Conservation (phyloP, 2,329 filamentous ascomycete species). For the Trichoderma sp. region DNA sequence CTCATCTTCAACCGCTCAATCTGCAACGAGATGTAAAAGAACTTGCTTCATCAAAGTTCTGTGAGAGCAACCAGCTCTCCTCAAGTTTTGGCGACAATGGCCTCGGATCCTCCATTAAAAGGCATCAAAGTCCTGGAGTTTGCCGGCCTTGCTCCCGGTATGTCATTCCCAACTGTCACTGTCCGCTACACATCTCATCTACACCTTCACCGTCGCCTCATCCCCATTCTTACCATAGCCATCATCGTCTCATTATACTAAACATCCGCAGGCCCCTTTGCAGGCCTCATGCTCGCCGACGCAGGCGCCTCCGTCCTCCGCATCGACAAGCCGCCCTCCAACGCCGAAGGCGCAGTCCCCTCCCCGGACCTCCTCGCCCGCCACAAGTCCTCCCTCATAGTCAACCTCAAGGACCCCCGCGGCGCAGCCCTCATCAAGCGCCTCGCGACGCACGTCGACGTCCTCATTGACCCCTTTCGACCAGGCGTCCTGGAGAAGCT, state of each 20-base stretch:
- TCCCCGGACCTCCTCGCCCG: slow-evolving; percentile 75
- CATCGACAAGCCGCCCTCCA: slow-evolving; percentile 68
- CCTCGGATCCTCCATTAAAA: slow-evolving; percentile 43
- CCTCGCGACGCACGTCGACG: slow-evolving; percentile 71
- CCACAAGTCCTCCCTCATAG: slow-evolving; percentile 76
- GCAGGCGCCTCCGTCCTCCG: slow-evolving; percentile 86
- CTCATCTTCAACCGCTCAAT: slow-evolving; percentile 4
- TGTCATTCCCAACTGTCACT: not conserved
- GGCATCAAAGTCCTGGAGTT: slow-evolving; percentile 63
- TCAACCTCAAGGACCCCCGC: slow-evolving; percentile 71
- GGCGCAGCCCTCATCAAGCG: slow-evolving; percentile 68
- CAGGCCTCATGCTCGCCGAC: slow-evolving; percentile 85
- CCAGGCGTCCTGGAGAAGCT: slow-evolving; percentile 87
- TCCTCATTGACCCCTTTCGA: slow-evolving; percentile 91
- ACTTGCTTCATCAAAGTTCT: not conserved
- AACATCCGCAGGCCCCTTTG: slow-evolving; percentile 69
- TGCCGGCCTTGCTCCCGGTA: slow-evolving; percentile 65
- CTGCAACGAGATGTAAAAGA: not conserved
- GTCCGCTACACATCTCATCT: not conserved
- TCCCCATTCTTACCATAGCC: not conserved
- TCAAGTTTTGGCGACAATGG: not conserved
- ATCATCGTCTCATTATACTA: not conserved
- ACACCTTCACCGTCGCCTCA: not conserved
- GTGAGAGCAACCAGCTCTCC: slow-evolving; percentile 1
- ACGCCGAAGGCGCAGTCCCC: slow-evolving; percentile 46